Evolutionary conservation across 352 stramenopile species (phyloP).

Genomic region (Bremia lactucae): DNA sequence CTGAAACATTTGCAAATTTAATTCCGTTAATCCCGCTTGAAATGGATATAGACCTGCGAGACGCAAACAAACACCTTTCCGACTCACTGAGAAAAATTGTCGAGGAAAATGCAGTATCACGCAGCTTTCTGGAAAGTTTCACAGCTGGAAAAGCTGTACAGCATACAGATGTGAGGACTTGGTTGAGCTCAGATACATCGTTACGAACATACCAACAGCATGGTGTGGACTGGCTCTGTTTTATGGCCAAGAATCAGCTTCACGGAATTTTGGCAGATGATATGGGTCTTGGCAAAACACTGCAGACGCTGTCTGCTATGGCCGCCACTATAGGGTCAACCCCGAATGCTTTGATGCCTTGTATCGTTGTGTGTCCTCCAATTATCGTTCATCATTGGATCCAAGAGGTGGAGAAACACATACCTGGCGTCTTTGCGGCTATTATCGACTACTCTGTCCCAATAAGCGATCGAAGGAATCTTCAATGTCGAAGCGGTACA

Average conservation of each 20-base stretch:
- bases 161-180: conserved; percentile 18
- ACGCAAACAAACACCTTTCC: conserved; percentile 2
- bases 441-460: conserved; percentile 74
- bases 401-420: conserved; percentile 81
- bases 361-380: conserved; percentile 90
- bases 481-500: conserved; percentile 22
- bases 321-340: conserved; percentile 36
- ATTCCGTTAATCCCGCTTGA: conserved; percentile 59
- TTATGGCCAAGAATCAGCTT: conserved; percentile 60
- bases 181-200: conserved; percentile 20
- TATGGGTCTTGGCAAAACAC: conserved; percentile 91
- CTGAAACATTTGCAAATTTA: conserved; percentile 58
- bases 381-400: conserved; percentile 94
- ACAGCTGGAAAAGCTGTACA: conserved; percentile 46
- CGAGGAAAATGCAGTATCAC: conserved; percentile 44
- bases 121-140: conserved; percentile 56
- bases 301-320: conserved; percentile 89
- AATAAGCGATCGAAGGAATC: conserved; percentile 29
- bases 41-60: conserved; percentile 44
- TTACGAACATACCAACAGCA: conserved; percentile 71
- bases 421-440: conserved; percentile 44
- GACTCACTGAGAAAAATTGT: conserved; percentile 19
- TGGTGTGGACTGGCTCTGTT: conserved; percentile 67
- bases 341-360: conserved; percentile 4
- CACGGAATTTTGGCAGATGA: conserved; percentile 79